phyloP scores from a whole-genome alignment of 495 filamentous ascomycete species.

The Gamarada debralockiae region DNA sequence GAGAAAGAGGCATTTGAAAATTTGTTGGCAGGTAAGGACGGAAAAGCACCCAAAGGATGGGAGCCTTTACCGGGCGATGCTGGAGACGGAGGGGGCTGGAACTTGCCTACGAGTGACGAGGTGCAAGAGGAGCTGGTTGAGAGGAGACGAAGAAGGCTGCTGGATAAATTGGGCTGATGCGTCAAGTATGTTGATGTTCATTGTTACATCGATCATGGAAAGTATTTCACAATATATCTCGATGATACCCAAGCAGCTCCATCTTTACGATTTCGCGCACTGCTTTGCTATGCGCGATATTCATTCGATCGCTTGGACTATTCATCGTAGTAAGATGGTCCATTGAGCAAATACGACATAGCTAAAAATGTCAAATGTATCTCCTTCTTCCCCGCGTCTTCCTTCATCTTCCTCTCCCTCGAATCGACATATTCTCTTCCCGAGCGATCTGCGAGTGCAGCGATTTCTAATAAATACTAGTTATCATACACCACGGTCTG shows the following conservation, averaged over 20 bases:
- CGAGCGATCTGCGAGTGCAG: too few species aligned
- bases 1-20: conserved; percentile 76
- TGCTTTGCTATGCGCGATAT: too few species aligned
- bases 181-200: not conserved
- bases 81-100: conserved; percentile 82
- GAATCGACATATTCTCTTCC: too few species aligned
- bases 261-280: too few species aligned
- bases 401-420: too few species aligned
- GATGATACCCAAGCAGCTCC: not conserved
- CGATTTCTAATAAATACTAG: too few species aligned
- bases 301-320: too few species aligned
- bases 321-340: too few species aligned
- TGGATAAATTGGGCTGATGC: conserved; percentile 70
- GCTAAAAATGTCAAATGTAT: too few species aligned
- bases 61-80: conserved; percentile 80
- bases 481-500: too few species aligned
- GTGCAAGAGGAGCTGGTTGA: conserved; percentile 92
- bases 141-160: conserved; percentile 70
- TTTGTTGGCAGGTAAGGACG: conserved; percentile 41
- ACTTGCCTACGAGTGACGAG: conserved; percentile 79
- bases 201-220: not conserved
- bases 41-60: conserved; percentile 60
- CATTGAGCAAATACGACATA: too few species aligned
- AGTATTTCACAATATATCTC: not conserved
- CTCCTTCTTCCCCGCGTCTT: too few species aligned